A percentile compares a stretch with the other conserved stretches of the same genome.
These are phyloP conservation scores for Cyclotella choctawhatcheeana DNA, from an alignment of 108 stramenopile species.

Conservation along the genomic window DNA sequence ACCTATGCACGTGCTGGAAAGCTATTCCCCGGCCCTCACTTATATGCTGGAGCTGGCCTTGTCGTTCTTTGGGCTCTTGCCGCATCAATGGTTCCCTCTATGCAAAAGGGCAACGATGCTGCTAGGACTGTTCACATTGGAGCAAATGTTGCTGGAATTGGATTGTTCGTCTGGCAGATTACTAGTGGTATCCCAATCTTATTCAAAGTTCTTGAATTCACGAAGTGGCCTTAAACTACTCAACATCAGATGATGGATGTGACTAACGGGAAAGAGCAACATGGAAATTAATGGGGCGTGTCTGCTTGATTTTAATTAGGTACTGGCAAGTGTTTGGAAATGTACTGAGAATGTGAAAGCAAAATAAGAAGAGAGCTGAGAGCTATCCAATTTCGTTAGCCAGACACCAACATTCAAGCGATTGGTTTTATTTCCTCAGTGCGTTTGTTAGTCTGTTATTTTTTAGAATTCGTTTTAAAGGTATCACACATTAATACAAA, in stretches of 20 bases:
- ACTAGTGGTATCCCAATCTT: slow-evolving; percentile 87
- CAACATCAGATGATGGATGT: neutral
- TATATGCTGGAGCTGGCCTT: slow-evolving; percentile 96
- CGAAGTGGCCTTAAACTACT: slow-evolving; percentile 79
- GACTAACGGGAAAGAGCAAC: neutral
- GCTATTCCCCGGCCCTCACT: slow-evolving; percentile 97
- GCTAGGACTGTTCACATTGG: slow-evolving; percentile 94
- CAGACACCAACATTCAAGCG: too few species aligned
- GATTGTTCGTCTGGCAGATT: slow-evolving; percentile 95
- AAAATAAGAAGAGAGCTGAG: too few species aligned
- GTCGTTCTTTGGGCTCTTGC: slow-evolving; percentile 94
- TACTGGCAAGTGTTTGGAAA: too few species aligned
- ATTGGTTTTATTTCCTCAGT: too few species aligned
- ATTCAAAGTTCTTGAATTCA: slow-evolving; percentile 90
- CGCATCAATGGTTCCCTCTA: slow-evolving; percentile 88
- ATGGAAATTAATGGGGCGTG: too few species aligned
- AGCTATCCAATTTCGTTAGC: too few species aligned
- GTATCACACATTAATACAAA: too few species aligned
- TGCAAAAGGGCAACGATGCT: slow-evolving; percentile 98
- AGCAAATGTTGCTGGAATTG: slow-evolving; percentile 88
- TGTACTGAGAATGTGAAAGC: too few species aligned
- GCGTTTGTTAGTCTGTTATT: too few species aligned
- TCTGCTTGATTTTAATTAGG: too few species aligned
- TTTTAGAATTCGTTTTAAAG: too few species aligned
- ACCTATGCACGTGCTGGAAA: slow-evolving; percentile 96